Base-by-base conservation (phyloP, 208 protist species). In the Trypanosoma cruzi region DNA sequence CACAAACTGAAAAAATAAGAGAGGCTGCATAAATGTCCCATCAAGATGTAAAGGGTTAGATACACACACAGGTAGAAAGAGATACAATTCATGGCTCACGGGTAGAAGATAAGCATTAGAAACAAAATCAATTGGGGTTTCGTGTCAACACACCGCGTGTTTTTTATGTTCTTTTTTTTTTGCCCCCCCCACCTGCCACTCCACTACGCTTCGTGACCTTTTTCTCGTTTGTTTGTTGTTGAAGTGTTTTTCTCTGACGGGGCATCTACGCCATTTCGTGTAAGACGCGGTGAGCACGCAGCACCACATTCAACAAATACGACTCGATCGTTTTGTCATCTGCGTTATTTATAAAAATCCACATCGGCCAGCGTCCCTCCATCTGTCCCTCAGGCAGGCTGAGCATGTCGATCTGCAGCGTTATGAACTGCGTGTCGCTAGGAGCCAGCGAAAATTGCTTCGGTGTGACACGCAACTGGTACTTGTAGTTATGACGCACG, bases 311-410 rank as follows among this genome's bases (percentile, higher is more conserved):
- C 57, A 96, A 56, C 56, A 85, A 77, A 75, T 94, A 96, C 24
- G 88, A 94, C 65, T 93, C 88, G 28, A 96, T 80, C 53, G 88
- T 96, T 69, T 92, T 93, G 77, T 96, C 85, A 54, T 84, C 72
- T 18, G 65, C 56, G 66, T 94, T 87, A 74, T 96, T 96, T 68
- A 96, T 88, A 73, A 96, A 96, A 61, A 96, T 77, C 89, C 91
- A 96, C 81, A 94, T 87, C 18, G 91, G 91, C 89, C 91, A 96
- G 28, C 88, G 86, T 24, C 88, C 91, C 69, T 96, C 91, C 61
- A 83, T 55, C 69, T 94, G 82, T 0, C 86, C 86, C 3, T 82
- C 83, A 34, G 88, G 88, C 40, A 96, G 74, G 55, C 68, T 79
- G 32, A 96, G 71, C 77, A 85, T 84, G 61, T 90, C 85, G 26